Conservation (phyloP, 441 rosid genomes). For the Populus hybrid region DNA sequence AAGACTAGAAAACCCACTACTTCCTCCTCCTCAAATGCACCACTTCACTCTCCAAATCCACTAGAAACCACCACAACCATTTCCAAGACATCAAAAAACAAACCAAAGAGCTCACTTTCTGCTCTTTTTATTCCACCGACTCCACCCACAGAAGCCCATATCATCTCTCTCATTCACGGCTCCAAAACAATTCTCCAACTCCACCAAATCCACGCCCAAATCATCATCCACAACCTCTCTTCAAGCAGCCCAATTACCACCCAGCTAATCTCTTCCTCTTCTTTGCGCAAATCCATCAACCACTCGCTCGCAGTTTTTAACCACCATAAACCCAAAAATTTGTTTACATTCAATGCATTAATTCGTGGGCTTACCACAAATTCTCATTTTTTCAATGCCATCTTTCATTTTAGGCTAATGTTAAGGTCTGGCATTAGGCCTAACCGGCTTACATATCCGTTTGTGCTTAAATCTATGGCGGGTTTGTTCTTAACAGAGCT, state of each 20-base stretch:
- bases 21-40: background rate
- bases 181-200: conserved; percentile 37
- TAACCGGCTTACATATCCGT: conserved; percentile 53
- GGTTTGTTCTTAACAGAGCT: conserved; percentile 33
- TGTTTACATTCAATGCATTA: conserved; percentile 51
- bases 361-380: conserved; percentile 50
- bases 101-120: background rate
- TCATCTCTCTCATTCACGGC: conserved; percentile 45
- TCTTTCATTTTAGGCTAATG: conserved; percentile 51
- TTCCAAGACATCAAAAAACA: no score
- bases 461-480: conserved; percentile 44
- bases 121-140: background rate
- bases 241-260: conserved; percentile 37
- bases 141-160: conserved; percentile 30
- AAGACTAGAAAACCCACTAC: background rate
- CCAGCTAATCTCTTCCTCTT: conserved; percentile 52
- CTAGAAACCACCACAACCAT: background rate
- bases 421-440: conserved; percentile 41
- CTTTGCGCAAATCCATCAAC: conserved; percentile 38
- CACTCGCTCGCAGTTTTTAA: conserved; percentile 46
- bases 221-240: conserved; percentile 40
- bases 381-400: conserved; percentile 28
- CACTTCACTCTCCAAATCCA: background rate
- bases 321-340: conserved; percentile 36
- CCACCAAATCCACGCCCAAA: conserved; percentile 55